These are phyloP conservation scores for Xylaria intraflava DNA, from an alignment of 495 filamentous ascomycete genomes.

Conservation along the genomic window DNA sequence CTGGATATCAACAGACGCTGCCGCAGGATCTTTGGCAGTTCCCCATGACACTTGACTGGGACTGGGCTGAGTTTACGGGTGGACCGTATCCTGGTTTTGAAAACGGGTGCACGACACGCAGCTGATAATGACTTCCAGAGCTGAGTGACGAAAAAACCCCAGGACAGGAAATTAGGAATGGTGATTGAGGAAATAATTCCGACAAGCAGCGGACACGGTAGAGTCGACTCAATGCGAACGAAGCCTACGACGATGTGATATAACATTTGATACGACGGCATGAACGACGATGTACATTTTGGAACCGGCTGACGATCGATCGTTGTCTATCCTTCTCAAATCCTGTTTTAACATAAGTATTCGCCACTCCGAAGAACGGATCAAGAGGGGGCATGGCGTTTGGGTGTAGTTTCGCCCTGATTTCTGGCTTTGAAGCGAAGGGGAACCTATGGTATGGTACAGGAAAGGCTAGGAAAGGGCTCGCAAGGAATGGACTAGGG, in stretches of 20 bases:
- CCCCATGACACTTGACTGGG: conserved; percentile 96
- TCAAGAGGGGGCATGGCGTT: not conserved
- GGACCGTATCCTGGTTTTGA: conserved; percentile 47
- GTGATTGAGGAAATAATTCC: not conserved
- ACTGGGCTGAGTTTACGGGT: conserved; percentile 86
- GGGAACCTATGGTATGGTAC: not conserved
- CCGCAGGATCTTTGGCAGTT: conserved; percentile 97
- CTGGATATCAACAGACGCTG: conserved; percentile 76
- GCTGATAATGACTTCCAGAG: not conserved
- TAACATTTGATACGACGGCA: not conserved
- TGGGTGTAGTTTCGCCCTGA: not conserved
- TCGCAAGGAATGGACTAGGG: not conserved
- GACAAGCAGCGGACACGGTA: not conserved
- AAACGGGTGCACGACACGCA: conserved; percentile 32
- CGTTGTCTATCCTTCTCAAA: not conserved
- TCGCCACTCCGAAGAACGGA: not conserved
- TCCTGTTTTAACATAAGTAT: not conserved
- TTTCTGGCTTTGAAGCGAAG: not conserved
- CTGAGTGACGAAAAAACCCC: not conserved
- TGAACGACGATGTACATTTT: not conserved
- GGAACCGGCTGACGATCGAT: not conserved
- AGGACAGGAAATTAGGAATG: not conserved
- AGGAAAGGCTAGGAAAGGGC: too few relatives aligned
- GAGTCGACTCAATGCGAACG: not conserved
- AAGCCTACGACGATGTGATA: not conserved